A percentile compares a stretch with the other conserved stretches of the same genome.
phyloP scores from a whole-genome alignment of 139 green algal genomes.

The Volvox africanus region DNA sequence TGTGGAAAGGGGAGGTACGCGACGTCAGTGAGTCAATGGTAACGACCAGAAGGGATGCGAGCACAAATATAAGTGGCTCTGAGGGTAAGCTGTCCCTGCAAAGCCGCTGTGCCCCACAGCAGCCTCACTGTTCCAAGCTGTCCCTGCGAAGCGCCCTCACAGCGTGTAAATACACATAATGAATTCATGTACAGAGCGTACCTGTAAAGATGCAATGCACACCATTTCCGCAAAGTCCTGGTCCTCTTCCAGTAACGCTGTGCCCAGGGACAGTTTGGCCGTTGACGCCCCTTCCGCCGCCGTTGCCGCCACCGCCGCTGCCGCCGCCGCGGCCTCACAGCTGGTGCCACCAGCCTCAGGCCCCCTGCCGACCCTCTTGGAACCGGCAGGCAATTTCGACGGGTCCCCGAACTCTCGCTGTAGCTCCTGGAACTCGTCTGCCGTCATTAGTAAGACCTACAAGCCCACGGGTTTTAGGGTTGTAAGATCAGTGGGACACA shows the following conservation, averaged over 20 bases:
- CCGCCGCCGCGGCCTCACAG: background rate
- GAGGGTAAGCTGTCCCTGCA: too few species aligned
- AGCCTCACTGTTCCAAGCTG: too few species aligned
- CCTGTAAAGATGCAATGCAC: constrained; percentile 46
- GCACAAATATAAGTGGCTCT: too few species aligned
- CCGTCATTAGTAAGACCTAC: constrained; percentile 60
- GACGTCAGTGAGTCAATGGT: too few species aligned
- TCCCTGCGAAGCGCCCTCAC: too few species aligned
- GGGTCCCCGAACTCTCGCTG: constrained; percentile 23
- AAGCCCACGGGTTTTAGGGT: background rate
- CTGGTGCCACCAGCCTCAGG: background rate
- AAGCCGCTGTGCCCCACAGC: too few species aligned
- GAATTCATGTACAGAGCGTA: background rate
- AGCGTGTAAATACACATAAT: background rate
- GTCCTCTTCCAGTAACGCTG: constrained; percentile 38
- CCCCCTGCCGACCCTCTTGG: background rate
- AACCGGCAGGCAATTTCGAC: background rate
- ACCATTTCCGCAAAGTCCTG: constrained; percentile 52
- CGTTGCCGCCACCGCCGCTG: background rate
- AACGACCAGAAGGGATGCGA: too few species aligned
- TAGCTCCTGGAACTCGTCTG: constrained; percentile 59
- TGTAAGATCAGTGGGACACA: too few species aligned
- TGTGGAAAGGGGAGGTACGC: too few species aligned
- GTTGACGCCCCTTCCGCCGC: background rate
- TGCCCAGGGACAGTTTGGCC: constrained; percentile 19